Base-by-base conservation (phyloP, 768 basidiomycete genomes). In the Daedaleopsis nitida region DNA sequence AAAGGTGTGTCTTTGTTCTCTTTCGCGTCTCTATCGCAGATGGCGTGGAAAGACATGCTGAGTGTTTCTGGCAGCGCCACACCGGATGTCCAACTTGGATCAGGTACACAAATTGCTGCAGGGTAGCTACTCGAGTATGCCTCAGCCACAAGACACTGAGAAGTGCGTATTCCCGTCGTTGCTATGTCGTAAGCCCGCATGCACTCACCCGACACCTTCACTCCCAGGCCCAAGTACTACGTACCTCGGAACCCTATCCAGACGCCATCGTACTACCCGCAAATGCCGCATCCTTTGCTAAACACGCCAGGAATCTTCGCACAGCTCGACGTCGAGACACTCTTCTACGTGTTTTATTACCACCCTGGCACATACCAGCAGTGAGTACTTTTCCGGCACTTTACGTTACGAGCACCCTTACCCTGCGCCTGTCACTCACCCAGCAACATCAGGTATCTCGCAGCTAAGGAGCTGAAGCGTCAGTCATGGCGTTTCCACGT, bases 401-500 rank as follows among this genome's bases (percentile, higher is more conserved):
- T 9, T 27, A 14, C 64, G 5, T 21, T 24, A 24, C 12, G 16
- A 13, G 10, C 48, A 35, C 42, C 14, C 19, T 19, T 12, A 47
- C 17, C 21, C 19, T 6, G 21, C 19, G 19, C 21, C 45, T 47
- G 12, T 23, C 45, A 19, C 45, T n/a, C 45, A n/a, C 19, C 45
- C 10, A 10, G 14, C 13, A 21, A 35, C 16, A 14, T 16, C 59
- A 96, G 94, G 76, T 96, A 89, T 75, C 86, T 98, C 52, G 96
- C 97, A 1, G 97, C 97, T 6, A 94, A 93, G 71, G 97, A 99
- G 75, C 81, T 99, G 65, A 98, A 98, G 79, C 84, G 91, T 52
- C 96, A 98, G 73, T 95, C 94, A 43, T 99, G 97, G 97, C 87
- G 97, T 52, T 99, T 98, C 82, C 97, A 99, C 75, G 92, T 98